Conservation (phyloP, 2,329 filamentous ascomycete species). For the Chaetomiaceae sp. region DNA sequence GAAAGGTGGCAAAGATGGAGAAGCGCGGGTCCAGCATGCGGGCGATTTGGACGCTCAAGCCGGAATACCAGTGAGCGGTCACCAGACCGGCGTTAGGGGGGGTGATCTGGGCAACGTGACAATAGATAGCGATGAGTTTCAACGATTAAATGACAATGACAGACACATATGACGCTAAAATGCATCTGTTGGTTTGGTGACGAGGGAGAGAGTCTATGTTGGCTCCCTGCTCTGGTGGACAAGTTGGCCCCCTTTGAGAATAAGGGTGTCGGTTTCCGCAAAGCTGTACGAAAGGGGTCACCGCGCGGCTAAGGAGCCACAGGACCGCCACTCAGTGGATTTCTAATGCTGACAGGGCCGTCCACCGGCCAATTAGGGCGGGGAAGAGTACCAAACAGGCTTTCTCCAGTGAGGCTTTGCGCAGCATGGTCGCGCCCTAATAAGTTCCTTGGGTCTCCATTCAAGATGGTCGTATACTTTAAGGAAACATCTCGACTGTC, state of each 20-base stretch:
- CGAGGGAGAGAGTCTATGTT: no score
- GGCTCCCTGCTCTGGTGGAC: no score
- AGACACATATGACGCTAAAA: neutral
- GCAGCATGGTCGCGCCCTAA: no score
- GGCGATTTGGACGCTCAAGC: slow-evolving; percentile 50
- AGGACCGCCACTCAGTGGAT: neutral
- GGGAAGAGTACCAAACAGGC: neutral
- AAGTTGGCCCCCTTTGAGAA: no score
- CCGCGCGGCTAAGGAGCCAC: slow-evolving; percentile 13
- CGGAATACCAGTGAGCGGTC: slow-evolving; percentile 24
- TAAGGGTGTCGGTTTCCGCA: neutral
- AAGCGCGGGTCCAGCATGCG: slow-evolving; percentile 49
- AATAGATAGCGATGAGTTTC: neutral
- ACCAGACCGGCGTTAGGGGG: neutral
- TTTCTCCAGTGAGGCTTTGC: neutral
- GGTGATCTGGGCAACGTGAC: neutral
- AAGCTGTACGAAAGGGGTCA: slow-evolving; percentile 1
- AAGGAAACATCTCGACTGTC: no score
- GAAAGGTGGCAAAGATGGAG: slow-evolving; percentile 68
- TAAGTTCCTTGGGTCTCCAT: no score
- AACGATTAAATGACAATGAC: neutral
- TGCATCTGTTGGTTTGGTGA: no score
- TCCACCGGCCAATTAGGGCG: slow-evolving; percentile 4
- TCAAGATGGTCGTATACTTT: no score
- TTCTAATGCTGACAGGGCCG: neutral